Conservation (phyloP, 2,329 filamentous ascomycete species). For the Monilinia fructicola region DNA sequence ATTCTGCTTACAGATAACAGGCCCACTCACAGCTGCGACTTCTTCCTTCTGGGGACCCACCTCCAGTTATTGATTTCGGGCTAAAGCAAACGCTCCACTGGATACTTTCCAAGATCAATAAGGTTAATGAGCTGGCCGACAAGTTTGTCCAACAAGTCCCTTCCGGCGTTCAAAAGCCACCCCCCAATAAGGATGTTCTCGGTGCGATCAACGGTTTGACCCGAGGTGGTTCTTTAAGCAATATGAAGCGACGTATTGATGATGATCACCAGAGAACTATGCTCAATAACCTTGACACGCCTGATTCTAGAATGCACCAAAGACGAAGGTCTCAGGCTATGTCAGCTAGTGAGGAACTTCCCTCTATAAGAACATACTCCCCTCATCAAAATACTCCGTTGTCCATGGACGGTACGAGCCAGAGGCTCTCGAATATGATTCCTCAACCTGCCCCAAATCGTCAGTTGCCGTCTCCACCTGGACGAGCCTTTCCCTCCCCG, state of each 20-base stretch:
- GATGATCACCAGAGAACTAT: slow-evolving; percentile 27
- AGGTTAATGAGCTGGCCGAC: slow-evolving; percentile 38
- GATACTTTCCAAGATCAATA: slow-evolving; percentile 36
- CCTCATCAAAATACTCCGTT: slow-evolving; percentile 28
- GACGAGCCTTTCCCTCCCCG: slow-evolving; percentile 37
- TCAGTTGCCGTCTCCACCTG: slow-evolving; percentile 40
- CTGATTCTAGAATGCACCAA: slow-evolving; percentile 31
- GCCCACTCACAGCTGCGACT: slow-evolving; percentile 24
- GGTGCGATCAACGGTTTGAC: slow-evolving; percentile 21
- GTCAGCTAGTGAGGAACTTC: slow-evolving; percentile 29
- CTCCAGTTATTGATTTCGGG: slow-evolving; percentile 36
- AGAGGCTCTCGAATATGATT: slow-evolving; percentile 36
- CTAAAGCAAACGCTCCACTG: slow-evolving; percentile 36
- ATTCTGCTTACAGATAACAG: slow-evolving; percentile 20
- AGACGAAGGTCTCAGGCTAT: slow-evolving; percentile 31
- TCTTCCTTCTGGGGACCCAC: slow-evolving; percentile 29
- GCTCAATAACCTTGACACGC: slow-evolving; percentile 24
- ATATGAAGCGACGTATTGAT: slow-evolving; percentile 36
- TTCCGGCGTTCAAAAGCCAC: slow-evolving; percentile 19
- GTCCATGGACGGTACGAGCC: slow-evolving; percentile 25
- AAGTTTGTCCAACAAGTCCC: slow-evolving; percentile 35
- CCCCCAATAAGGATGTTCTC: slow-evolving; percentile 25
- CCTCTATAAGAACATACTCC: slow-evolving; percentile 32
- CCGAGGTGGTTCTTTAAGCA: slow-evolving; percentile 31
- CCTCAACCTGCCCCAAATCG: slow-evolving; percentile 36